A percentile compares a stretch with the other conserved stretches of the same genome.
These are phyloP conservation scores for Termitomyces sp. DNA, from an alignment of 768 basidiomycete genomes.

Conservation along the genomic window DNA sequence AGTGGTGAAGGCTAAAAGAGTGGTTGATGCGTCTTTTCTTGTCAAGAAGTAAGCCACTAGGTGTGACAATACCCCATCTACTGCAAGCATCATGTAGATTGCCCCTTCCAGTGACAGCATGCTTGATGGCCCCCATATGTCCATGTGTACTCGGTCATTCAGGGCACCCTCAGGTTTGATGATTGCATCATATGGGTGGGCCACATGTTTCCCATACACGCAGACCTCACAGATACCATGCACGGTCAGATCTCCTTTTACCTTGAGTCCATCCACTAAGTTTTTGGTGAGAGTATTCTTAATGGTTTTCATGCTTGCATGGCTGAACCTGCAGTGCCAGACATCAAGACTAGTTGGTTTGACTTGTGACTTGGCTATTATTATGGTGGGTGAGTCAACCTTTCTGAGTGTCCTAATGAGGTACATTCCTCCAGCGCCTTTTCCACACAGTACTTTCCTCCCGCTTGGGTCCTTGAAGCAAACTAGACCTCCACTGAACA, in stretches of 20 bases:
- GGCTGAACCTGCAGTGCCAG: neutral
- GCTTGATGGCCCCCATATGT: neutral
- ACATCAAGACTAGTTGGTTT: too few species aligned
- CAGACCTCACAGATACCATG: neutral
- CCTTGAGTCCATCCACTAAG: neutral
- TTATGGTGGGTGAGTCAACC: accelerated
- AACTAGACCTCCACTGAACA: too few species aligned
- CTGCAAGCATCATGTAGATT: neutral
- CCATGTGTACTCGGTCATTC: neutral
- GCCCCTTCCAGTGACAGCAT: neutral
- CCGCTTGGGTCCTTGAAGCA: too few species aligned
- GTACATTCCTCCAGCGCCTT: too few species aligned
- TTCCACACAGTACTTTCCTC: too few species aligned
- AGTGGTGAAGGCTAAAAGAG: neutral
- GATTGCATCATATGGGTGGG: neutral
- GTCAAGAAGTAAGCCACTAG: neutral
- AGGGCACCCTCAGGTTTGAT: neutral
- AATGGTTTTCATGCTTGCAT: neutral
- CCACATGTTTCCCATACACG: neutral
- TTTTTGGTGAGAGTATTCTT: too few species aligned
- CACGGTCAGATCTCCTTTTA: neutral
- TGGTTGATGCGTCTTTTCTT: neutral
- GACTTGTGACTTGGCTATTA: too few species aligned
- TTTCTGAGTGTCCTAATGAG: too few species aligned
- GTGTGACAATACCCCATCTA: neutral